phyloP scores from a whole-genome alignment of 164 flowering plant species.

The Stephania cephalantha region DNA sequence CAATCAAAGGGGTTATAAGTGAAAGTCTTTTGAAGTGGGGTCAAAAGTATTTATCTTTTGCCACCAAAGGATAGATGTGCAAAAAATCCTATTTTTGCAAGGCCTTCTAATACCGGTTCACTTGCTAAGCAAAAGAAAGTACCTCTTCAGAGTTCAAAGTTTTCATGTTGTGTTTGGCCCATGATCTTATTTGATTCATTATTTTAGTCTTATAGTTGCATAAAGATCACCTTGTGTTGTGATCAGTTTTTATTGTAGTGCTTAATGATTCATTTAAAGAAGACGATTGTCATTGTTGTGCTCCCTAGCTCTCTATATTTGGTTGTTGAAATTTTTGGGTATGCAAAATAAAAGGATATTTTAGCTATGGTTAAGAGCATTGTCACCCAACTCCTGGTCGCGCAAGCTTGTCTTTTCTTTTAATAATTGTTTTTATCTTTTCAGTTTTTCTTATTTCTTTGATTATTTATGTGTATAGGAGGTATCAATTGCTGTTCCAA shows the following conservation, averaged over 20 bases:
- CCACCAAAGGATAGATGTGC: no score
- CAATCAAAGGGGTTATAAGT: no score
- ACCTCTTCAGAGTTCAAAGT: background rate
- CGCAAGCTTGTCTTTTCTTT: constrained; percentile 1
- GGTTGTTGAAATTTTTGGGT: no score
- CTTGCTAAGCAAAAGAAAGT: background rate
- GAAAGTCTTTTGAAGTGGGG: no score
- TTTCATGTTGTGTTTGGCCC: background rate
- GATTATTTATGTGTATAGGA: constrained; percentile 42
- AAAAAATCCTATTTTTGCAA: background rate
- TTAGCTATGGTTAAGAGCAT: background rate
- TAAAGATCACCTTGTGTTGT: background rate
- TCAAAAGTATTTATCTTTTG: no score
- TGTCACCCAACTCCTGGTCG: background rate
- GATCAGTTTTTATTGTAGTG: background rate
- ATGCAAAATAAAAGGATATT: background rate
- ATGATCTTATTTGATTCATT: background rate
- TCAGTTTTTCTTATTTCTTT: no score
- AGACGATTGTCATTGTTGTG: background rate
- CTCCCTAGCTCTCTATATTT: background rate
- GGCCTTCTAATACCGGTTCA: background rate
- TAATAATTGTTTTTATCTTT: no score
- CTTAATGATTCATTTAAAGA: background rate
- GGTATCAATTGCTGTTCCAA: constrained; percentile 65
- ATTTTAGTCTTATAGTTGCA: no score